phyloP scores from a whole-genome alignment of 2,329 filamentous ascomycete species.

The Colletotrichum sp. region DNA sequence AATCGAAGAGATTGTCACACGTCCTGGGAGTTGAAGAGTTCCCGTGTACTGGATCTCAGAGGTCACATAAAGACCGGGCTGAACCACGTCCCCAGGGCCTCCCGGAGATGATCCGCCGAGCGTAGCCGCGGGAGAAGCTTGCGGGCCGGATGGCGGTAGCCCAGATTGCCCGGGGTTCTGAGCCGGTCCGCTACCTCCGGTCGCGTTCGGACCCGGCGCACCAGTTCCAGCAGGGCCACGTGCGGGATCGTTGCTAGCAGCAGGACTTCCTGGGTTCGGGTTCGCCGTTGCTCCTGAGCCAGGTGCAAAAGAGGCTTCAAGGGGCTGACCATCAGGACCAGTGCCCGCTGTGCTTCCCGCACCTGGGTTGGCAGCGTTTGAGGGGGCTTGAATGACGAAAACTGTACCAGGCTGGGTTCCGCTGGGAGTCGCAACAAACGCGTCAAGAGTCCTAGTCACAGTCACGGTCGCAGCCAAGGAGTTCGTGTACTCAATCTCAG shows the following conservation, averaged over 20 bases:
- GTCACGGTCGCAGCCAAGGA: background rate
- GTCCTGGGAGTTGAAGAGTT: background rate
- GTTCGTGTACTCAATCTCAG: background rate
- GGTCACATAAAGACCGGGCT: background rate
- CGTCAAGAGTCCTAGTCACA: background rate
- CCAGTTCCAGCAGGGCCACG: background rate
- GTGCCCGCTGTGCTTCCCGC: background rate
- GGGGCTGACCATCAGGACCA: background rate
- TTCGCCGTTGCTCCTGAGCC: background rate
- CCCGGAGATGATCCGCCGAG: background rate
- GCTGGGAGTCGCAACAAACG: conserved; percentile 1
- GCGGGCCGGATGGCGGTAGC: background rate
- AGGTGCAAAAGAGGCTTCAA: background rate
- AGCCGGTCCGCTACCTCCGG: background rate
- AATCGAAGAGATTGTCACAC: background rate
- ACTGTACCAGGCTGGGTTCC: conserved; percentile 11
- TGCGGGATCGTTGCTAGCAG: background rate
- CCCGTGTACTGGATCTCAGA: background rate
- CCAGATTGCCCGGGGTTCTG: background rate
- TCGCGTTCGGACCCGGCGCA: background rate
- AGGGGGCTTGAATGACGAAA: background rate
- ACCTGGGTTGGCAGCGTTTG: background rate
- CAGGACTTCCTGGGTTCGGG: background rate
- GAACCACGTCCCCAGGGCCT: background rate
- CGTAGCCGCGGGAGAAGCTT: background rate